These are phyloP conservation scores for Erucastrum elatum DNA, from an alignment of 345 rosid species.

Conservation along the genomic window DNA sequence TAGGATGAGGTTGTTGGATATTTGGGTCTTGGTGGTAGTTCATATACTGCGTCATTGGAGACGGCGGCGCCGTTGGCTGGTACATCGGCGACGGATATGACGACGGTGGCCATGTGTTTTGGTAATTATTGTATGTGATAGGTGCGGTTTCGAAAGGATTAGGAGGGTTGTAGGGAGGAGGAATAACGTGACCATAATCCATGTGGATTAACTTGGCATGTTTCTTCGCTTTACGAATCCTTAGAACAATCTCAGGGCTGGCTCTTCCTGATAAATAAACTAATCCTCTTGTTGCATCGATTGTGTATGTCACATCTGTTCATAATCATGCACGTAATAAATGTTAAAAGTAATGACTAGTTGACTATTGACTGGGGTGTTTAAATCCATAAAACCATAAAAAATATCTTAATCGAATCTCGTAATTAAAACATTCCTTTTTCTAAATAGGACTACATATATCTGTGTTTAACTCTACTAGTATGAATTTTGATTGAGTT, in stretches of 20 bases:
- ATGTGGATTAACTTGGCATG: neutral
- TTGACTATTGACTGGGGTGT: neutral
- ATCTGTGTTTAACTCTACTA: neutral
- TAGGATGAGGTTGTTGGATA: neutral
- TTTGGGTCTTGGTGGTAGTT: neutral
- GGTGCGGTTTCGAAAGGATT: neutral
- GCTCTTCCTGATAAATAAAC: neutral
- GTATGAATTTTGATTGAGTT: too few species aligned
- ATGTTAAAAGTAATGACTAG: neutral
- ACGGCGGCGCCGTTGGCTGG: neutral
- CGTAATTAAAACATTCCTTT: neutral
- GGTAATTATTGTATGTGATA: neutral
- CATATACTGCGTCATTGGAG: neutral
- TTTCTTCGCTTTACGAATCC: neutral
- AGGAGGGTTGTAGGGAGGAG: neutral
- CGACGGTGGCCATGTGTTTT: neutral
- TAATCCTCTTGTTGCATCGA: neutral
- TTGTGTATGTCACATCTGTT: neutral
- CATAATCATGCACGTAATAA: neutral
- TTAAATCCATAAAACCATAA: neutral
- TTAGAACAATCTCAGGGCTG: neutral
- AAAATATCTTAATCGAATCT: neutral
- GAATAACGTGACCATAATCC: neutral
- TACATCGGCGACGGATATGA: neutral
- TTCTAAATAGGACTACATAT: neutral